Conservation (phyloP, 2,329 filamentous ascomycete species). For the Cladorrhinum sp. region DNA sequence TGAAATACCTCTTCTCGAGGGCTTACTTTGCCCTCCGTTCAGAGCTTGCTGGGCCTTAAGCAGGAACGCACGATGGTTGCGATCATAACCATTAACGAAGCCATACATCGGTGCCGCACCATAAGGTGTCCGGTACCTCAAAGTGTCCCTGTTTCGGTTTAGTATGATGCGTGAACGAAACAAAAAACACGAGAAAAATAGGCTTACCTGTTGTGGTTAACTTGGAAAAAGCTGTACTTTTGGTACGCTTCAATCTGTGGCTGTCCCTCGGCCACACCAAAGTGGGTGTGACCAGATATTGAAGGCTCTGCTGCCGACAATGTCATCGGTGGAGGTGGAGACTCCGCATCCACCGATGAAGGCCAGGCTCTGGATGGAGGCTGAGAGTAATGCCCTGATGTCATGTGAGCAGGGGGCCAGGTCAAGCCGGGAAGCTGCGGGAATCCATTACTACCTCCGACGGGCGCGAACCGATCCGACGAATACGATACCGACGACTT, state of each 20-base stretch:
- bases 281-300: conserved; percentile 18
- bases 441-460: conserved; percentile 31
- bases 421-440: conserved; percentile 30
- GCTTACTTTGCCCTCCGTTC: conserved; percentile 25
- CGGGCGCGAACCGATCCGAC: conserved; percentile 29
- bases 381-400: conserved; percentile 37
- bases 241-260: conserved; percentile 43
- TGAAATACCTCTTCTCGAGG: conserved; percentile 16
- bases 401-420: conserved; percentile 32
- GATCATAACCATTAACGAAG: conserved; percentile 61
- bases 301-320: conserved; percentile 24
- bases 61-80: conserved; percentile 46
- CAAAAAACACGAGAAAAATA: not conserved
- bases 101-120: conserved; percentile 46
- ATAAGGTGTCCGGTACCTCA: conserved; percentile 60
- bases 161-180: conserved; percentile 11
- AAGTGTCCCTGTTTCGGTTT: conserved; percentile 44
- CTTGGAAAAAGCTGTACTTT: conserved; percentile 58
- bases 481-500: conserved; percentile 21
- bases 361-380: conserved; percentile 33
- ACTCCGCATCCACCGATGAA: conserved; percentile 20
- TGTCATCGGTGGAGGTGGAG: conserved; percentile 27
- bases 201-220: conserved; percentile 55
- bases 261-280: conserved; percentile 23
- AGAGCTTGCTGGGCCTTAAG: conserved; percentile 41